phyloP scores from a whole-genome alignment of 495 filamentous ascomycete genomes.

The Penicillium desertorum region DNA sequence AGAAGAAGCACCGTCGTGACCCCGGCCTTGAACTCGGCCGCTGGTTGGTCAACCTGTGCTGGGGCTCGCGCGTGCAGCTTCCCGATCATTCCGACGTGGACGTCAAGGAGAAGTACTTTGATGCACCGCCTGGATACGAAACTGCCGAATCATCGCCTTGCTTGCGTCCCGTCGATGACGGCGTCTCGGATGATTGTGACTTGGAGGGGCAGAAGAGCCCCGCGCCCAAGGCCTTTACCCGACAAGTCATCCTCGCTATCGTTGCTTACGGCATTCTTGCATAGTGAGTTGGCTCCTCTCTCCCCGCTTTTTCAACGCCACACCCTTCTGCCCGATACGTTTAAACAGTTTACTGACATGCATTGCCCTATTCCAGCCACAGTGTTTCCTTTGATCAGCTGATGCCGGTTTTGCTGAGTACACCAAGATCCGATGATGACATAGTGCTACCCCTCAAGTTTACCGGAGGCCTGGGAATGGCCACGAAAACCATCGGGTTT shows the following conservation, averaged over 20 bases:
- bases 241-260: conserved; percentile 79
- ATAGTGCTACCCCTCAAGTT: conserved; percentile 81
- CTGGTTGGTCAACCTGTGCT: conserved; percentile 59
- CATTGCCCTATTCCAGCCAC: conserved; percentile 56
- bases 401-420: conserved; percentile 88
- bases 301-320: background rate
- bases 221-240: conserved; percentile 65
- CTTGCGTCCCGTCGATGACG: conserved; percentile 44
- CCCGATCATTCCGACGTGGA: conserved; percentile 33
- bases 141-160: conserved; percentile 66
- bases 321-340: conserved; percentile 1
- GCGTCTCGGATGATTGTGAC: conserved; percentile 40
- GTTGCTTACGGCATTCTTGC: conserved; percentile 89
- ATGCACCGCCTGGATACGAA: conserved; percentile 62
- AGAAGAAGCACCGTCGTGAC: conserved; percentile 76
- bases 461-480: conserved; percentile 77
- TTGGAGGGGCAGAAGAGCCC: conserved; percentile 45
- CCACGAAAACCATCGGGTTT: conserved; percentile 78
- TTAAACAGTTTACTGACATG: conserved; percentile 28
- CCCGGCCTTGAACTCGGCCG: conserved; percentile 72
- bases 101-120: conserved; percentile 49
- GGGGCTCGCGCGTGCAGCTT: conserved; percentile 43
- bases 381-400: conserved; percentile 93
- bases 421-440: conserved; percentile 53
- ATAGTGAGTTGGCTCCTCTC: conserved; percentile 65